These are phyloP conservation scores for Adansonia gregorii DNA, from an alignment of 441 rosid genomes.

Conservation along the genomic window DNA sequence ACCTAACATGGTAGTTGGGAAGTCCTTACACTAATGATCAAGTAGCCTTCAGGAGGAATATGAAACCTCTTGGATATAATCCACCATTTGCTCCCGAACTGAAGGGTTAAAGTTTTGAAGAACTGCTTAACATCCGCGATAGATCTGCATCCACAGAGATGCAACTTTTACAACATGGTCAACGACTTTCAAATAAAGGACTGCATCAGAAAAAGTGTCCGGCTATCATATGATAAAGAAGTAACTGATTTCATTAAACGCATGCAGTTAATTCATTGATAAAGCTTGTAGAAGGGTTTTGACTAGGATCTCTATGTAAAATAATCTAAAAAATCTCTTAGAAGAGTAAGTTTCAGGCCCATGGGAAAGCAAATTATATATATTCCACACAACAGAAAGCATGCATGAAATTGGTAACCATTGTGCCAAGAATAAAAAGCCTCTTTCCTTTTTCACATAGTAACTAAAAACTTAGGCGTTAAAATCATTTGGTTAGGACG, in stretches of 20 bases:
- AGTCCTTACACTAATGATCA: slow-evolving; percentile 71
- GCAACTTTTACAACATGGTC: neutral
- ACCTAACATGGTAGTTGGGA: neutral
- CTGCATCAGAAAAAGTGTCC: too few species aligned
- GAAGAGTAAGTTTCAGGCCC: neutral
- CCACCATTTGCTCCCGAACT: slow-evolving; percentile 90
- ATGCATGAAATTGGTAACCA: neutral
- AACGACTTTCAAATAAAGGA: neutral
- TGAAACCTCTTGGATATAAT: slow-evolving; percentile 62
- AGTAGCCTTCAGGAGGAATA: slow-evolving; percentile 82
- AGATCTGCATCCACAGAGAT: slow-evolving; percentile 54
- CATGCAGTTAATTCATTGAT: neutral
- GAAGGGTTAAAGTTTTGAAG: slow-evolving; percentile 81
- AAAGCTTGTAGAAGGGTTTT: neutral
- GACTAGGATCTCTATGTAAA: neutral
- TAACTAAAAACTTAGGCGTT: neutral
- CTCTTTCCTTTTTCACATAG: neutral
- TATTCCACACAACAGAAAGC: neutral
- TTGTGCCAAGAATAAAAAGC: neutral
- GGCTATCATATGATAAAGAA: neutral
- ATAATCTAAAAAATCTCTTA: neutral
- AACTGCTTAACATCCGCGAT: slow-evolving; percentile 58
- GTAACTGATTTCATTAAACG: neutral
- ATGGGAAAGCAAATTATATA: neutral
- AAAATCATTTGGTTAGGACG: neutral